These are phyloP conservation scores for Durusdinium trenchii DNA, from an alignment of 73 alveolate genomes.

Conservation along the genomic window DNA sequence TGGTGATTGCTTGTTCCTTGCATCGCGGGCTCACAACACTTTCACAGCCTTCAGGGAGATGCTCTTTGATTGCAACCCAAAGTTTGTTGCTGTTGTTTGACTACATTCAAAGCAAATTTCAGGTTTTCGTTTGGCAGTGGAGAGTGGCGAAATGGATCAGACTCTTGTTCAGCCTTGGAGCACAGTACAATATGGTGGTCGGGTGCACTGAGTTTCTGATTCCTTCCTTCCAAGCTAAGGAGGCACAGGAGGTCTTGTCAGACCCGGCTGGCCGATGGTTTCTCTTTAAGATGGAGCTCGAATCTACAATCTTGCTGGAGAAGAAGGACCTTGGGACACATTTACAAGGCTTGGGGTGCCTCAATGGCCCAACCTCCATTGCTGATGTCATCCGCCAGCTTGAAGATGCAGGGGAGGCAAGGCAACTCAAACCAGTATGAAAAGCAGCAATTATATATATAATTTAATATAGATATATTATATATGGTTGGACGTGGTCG, in stretches of 20 bases:
- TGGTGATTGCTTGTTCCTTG: neutral
- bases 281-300: neutral
- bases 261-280: neutral
- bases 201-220: neutral
- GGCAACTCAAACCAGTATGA: too few species aligned
- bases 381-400: neutral
- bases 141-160: neutral
- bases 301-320: neutral
- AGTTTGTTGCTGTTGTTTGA: too few species aligned
- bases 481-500: neutral
- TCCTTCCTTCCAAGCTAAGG: neutral
- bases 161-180: too few species aligned
- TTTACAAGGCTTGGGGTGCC: neutral
- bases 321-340: neutral
- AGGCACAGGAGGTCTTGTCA: neutral
- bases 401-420: conserved; percentile 24
- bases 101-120: too few species aligned
- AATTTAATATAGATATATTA: too few species aligned
- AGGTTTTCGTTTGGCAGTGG: conserved; percentile 8
- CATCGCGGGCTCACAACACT: neutral
- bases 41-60: neutral
- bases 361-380: neutral
- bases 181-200: neutral
- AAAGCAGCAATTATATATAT: too few species aligned
- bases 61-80: too few species aligned